Evolutionary conservation across 345 rosid species (phyloP).

Genomic region (Brassica rapa): DNA sequence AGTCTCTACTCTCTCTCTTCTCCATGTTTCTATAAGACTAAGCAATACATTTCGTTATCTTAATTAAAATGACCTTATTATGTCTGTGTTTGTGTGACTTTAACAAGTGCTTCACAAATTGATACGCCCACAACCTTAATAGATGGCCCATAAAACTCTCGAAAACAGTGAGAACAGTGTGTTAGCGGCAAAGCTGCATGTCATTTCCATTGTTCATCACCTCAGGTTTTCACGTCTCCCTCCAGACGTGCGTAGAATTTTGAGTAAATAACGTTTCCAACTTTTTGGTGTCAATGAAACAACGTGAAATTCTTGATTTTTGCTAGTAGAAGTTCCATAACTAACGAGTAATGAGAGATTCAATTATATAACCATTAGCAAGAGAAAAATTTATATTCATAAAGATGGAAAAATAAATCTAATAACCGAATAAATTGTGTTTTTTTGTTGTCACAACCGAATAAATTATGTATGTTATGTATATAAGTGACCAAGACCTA

Average conservation of each 20-base stretch:
- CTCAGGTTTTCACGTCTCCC: neutral
- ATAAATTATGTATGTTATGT: neutral
- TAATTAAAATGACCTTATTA: neutral
- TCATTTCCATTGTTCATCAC: too few species aligned
- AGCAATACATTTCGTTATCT: neutral
- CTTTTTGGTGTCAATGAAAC: neutral
- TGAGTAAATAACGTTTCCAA: neutral
- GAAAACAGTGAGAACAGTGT: too few species aligned
- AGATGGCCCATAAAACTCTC: too few species aligned
- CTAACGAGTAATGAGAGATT: neutral
- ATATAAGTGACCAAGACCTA: neutral
- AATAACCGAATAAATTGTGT: neutral
- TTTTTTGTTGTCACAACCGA: neutral
- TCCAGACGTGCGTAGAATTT: neutral
- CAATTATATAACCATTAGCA: neutral
- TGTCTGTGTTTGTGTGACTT: constrained; percentile 9
- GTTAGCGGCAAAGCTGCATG: too few species aligned
- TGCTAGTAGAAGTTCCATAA: neutral
- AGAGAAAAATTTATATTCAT: neutral
- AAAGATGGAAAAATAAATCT: neutral
- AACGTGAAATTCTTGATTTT: neutral
- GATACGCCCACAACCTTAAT: neutral
- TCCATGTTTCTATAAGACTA: constrained; percentile 2
- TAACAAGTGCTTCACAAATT: neutral
- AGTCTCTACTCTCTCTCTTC: neutral